Conservation (phyloP, 805 yeast species). For the Wickerhamomyces xylosicus region DNA sequence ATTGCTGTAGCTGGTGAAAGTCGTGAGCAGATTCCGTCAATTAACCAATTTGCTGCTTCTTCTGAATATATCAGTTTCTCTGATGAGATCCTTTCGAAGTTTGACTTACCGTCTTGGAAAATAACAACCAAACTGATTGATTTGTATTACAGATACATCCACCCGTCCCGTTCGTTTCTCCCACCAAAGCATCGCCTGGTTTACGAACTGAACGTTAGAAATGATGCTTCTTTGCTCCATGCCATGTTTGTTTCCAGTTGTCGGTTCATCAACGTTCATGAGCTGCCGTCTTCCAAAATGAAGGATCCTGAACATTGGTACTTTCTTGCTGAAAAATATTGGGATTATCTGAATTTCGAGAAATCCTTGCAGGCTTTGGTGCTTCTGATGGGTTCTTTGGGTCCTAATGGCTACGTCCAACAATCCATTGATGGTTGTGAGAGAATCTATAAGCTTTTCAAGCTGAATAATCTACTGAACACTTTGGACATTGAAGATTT, state of each 20-base stretch:
- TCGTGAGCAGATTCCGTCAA: neutral
- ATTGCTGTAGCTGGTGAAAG: neutral
- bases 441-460: slow-evolving; percentile 12
- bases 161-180: slow-evolving; percentile 25
- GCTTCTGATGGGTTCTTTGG: slow-evolving; percentile 20
- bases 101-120: slow-evolving; percentile 28
- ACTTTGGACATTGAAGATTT: slow-evolving; percentile 16
- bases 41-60: slow-evolving; percentile 6
- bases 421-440: slow-evolving; percentile 21
- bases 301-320: slow-evolving; percentile 29
- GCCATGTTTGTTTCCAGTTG: slow-evolving; percentile 27
- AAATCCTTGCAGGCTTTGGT: slow-evolving; percentile 20
- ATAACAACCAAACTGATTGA: slow-evolving; percentile 25
- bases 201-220: slow-evolving; percentile 20
- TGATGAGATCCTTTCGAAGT: slow-evolving; percentile 20
- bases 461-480: slow-evolving; percentile 8
- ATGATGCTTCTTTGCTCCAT: slow-evolving; percentile 21
- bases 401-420: slow-evolving; percentile 19
- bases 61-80: slow-evolving; percentile 14
- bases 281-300: slow-evolving; percentile 15
- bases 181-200: slow-evolving; percentile 26
- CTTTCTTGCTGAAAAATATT: slow-evolving; percentile 22
- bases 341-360: slow-evolving; percentile 20
- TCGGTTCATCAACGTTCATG: slow-evolving; percentile 21
- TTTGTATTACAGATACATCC: slow-evolving; percentile 30